phyloP scores from a whole-genome alignment of 2,329 filamentous ascomycete genomes.

The Fusarium sterilihyphosum region DNA sequence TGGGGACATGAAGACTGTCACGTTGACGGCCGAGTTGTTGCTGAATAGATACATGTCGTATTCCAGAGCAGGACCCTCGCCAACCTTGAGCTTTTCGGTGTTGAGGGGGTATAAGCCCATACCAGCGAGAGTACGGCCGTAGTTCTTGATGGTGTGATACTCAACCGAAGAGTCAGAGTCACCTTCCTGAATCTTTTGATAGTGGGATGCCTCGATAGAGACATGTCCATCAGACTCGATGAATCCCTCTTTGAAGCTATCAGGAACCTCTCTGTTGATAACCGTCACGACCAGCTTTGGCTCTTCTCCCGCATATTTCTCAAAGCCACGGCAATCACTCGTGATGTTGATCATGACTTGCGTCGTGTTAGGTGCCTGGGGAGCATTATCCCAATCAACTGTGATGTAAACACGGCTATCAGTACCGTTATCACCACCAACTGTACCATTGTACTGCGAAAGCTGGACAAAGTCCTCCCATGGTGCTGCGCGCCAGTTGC shows the following conservation, averaged over 20 bases:
- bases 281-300: slow-evolving; percentile 66
- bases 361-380: slow-evolving; percentile 52
- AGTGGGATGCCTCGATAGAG: slow-evolving; percentile 64
- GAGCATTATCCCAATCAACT: slow-evolving; percentile 51
- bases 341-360: slow-evolving; percentile 64
- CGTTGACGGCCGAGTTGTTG: slow-evolving; percentile 54
- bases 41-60: slow-evolving; percentile 72
- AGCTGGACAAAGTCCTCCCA: slow-evolving; percentile 49
- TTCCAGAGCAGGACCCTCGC: slow-evolving; percentile 64
- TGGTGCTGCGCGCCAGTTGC: slow-evolving; percentile 44
- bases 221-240: slow-evolving; percentile 69
- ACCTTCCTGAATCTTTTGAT: slow-evolving; percentile 53
- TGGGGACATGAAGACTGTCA: slow-evolving; percentile 62
- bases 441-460: slow-evolving; percentile 42
- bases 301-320: slow-evolving; percentile 50
- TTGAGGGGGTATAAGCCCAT: slow-evolving; percentile 65
- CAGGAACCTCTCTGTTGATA: slow-evolving; percentile 58
- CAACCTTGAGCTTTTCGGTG: slow-evolving; percentile 59
- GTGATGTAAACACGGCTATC: slow-evolving; percentile 46
- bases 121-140: slow-evolving; percentile 68
- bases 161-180: slow-evolving; percentile 41
- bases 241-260: slow-evolving; percentile 66
- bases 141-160: slow-evolving; percentile 63
- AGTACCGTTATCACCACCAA: slow-evolving; percentile 44
- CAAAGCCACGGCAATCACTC: slow-evolving; percentile 55